Base-by-base conservation (phyloP, 495 filamentous ascomycete species). In the Aspergillus kassunensis region DNA sequence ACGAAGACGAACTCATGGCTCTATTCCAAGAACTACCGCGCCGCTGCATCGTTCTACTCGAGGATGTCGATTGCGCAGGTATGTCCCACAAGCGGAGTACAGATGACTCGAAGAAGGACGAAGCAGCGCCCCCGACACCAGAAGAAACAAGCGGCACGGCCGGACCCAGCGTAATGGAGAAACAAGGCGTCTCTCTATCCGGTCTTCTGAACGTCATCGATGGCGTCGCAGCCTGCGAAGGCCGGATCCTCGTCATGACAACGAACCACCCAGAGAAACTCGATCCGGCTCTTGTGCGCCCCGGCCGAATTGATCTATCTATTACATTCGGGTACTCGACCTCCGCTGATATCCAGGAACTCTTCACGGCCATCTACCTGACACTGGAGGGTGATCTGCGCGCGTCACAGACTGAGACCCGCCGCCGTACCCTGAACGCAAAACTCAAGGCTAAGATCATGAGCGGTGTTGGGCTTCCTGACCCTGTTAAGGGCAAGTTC, bases 191-290 rank as follows among this genome's bases (percentile, higher is more conserved):
- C 51, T 85, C 85, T 0, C 79, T 93, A 11, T 91, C 87, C 2
- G 87, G 81, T 0, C 69, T 93, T 10, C 72, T 93, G 33, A 93
- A 91, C 56, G 87, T 87, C 27, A 78, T 93, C 25, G 89, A 91
- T 56, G 88, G 89, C 13, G 85, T 90, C n/a, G 84, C 85, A 7
- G 82, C 81, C 1, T 81, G 82, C 45, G 87, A 91, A 63, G 89
- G 88, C 11, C 79, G 87, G 5, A 80, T 91, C 15, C 76, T 91
- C 8, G 85, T 93, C 55, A 91, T 93, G 87, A 91, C 88, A 2
- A 90, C 89, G 39, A 93, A 93, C 58, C 85, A 90, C 58, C 59
- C 82, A 0, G 85, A 91, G 29, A 85, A 85, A 54, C 75, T 93
- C 0, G 89, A 93, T 57, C 73, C 81, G 31, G 88, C 89, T 0